Conservation (phyloP, 2,329 filamentous ascomycete genomes). For the Blastomyces parvus region DNA sequence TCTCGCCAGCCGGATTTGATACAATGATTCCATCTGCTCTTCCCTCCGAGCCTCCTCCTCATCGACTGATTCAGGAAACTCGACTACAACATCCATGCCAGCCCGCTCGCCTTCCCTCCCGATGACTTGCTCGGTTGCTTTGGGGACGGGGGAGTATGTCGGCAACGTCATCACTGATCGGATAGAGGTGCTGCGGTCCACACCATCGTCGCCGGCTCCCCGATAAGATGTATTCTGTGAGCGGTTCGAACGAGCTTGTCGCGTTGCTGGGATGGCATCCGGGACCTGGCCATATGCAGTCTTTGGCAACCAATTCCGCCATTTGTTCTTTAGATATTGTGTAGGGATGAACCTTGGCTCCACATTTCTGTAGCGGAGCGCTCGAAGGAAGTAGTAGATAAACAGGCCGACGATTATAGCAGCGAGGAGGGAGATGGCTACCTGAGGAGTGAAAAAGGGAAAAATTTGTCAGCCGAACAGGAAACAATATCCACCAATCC, state of each 20-base stretch:
- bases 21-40: conserved; percentile 84
- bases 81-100: conserved; percentile 83
- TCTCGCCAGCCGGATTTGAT: conserved; percentile 74
- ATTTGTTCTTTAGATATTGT: conserved; percentile 42
- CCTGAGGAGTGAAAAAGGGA: not conserved
- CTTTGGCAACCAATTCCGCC: conserved; percentile 42
- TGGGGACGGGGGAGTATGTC: conserved; percentile 64
- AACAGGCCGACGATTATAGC: conserved; percentile 22
- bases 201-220: conserved; percentile 30
- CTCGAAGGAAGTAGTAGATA: conserved; percentile 33
- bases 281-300: conserved; percentile 35
- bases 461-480: not conserved
- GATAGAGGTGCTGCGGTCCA: conserved; percentile 76
- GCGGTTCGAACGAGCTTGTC: conserved; percentile 11
- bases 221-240: conserved; percentile 16
- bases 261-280: conserved; percentile 13
- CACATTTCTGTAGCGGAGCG: conserved; percentile 35
- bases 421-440: conserved; percentile 26
- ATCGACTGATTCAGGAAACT: conserved; percentile 69
- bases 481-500: not conserved
- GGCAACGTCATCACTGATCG: conserved; percentile 93
- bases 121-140: conserved; percentile 69
- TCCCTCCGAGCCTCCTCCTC: conserved; percentile 71
- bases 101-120: conserved; percentile 83
- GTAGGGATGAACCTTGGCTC: conserved; percentile 46